Evolutionary conservation across 495 filamentous ascomycete genomes (phyloP).

Genomic region (Neurospora sp.): DNA sequence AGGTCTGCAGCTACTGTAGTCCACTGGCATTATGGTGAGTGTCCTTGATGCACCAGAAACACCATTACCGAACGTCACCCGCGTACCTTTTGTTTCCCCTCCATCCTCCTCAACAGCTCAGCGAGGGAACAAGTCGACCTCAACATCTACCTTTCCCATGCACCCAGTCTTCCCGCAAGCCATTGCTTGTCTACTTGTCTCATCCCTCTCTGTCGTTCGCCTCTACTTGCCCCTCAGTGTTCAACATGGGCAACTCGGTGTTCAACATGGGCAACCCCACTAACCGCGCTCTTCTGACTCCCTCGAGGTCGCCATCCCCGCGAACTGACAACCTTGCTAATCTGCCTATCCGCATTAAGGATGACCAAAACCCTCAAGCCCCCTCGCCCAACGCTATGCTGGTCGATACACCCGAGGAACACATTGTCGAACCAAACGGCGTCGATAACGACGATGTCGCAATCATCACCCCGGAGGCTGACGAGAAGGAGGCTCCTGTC

Average conservation of each 20-base stretch:
- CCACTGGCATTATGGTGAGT: not conserved
- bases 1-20: not conserved
- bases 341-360: slow-evolving; percentile 12
- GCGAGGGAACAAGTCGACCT: not conserved
- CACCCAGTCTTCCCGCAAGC: not conserved
- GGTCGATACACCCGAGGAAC: slow-evolving; percentile 61
- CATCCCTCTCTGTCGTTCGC: not conserved
- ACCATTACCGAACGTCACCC: not conserved
- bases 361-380: slow-evolving; percentile 29
- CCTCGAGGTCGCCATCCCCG: slow-evolving; percentile 4
- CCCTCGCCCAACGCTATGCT: slow-evolving; percentile 51
- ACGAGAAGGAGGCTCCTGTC: slow-evolving; percentile 27
- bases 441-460: slow-evolving; percentile 77
- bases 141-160: not conserved
- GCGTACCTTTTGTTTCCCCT: not conserved
- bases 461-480: slow-evolving; percentile 60
- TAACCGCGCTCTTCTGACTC: not conserved
- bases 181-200: not conserved
- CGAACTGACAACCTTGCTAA: slow-evolving; percentile 18
- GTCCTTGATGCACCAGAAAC: not conserved
- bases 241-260: not conserved
- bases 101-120: not conserved
- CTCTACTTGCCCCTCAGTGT: not conserved
- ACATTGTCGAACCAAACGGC: slow-evolving; percentile 45
- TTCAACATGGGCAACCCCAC: not conserved